Evolutionary conservation across 805 yeast species (phyloP).

Genomic region (Ogataea allantospora): DNA sequence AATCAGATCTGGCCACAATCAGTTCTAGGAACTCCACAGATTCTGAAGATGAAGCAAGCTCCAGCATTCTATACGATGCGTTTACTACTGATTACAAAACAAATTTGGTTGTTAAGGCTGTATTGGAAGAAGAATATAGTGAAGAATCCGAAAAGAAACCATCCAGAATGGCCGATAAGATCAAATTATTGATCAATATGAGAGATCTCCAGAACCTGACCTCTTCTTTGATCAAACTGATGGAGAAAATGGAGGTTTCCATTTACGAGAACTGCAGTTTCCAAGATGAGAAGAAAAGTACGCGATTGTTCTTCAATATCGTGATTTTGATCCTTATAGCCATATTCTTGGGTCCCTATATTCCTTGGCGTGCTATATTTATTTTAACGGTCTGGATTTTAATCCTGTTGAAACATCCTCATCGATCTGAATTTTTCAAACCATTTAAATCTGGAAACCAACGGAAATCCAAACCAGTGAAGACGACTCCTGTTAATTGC

Average conservation of each 20-base stretch:
- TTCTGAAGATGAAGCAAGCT: conserved; percentile 17
- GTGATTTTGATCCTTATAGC: conserved; percentile 39
- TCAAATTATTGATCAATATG: conserved; percentile 57
- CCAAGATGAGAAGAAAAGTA: conserved; percentile 63
- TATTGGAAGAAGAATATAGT: conserved; percentile 14
- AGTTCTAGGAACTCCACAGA: conserved; percentile 20
- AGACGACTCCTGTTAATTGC: background rate
- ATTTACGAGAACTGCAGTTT: conserved; percentile 67
- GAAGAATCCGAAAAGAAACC: conserved; percentile 10
- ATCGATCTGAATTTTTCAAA: conserved; percentile 23
- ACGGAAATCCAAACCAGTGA: background rate
- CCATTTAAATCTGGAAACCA: conserved; percentile 31
- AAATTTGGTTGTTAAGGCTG: conserved; percentile 14
- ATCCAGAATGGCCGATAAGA: conserved; percentile 26
- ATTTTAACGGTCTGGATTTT: conserved; percentile 57
- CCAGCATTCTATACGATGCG: conserved; percentile 17
- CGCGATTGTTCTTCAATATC: conserved; percentile 52
- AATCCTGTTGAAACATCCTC: conserved; percentile 60
- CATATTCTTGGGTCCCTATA: conserved; percentile 45
- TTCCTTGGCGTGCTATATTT: conserved; percentile 65
- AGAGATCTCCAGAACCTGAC: conserved; percentile 71
- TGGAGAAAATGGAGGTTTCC: conserved; percentile 53
- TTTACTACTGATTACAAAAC: conserved; percentile 19
- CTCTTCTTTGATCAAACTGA: conserved; percentile 47
- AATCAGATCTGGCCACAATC: conserved; percentile 10